A percentile compares a stretch with the other conserved stretches of the same genome.
Evolutionary conservation across 208 protist species (phyloP).

Genomic region (Trypanosoma brucei): DNA sequence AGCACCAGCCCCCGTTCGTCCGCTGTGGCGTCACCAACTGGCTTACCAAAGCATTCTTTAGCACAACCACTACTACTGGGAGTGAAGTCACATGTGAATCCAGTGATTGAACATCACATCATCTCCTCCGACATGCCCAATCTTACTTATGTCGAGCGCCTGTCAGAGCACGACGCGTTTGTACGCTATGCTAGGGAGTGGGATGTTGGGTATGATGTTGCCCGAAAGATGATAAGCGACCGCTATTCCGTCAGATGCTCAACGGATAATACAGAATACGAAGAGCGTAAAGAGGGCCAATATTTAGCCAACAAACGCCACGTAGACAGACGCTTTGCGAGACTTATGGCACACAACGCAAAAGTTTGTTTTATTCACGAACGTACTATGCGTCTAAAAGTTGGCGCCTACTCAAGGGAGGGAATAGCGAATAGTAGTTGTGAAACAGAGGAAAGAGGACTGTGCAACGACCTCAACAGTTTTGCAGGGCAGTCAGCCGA

Average conservation of each 20-base stretch:
- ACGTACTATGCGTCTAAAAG: neutral
- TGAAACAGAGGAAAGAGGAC: conserved; percentile 3
- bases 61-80: neutral
- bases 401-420: neutral
- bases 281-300: neutral
- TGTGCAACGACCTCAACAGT: conserved; percentile 1
- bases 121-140: conserved; percentile 42
- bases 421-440: neutral
- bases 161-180: conserved; percentile 44
- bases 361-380: conserved; percentile 16
- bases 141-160: conserved; percentile 56
- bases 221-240: conserved; percentile 30
- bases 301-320: neutral
- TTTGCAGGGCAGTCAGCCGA: conserved; percentile 16
- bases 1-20: neutral
- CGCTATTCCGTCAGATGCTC: neutral
- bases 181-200: conserved; percentile 72
- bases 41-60: neutral
- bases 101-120: conserved; percentile 39
- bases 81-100: conserved; percentile 24
- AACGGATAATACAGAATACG: neutral
- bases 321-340: conserved; percentile 18
- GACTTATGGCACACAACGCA: conserved; percentile 26
- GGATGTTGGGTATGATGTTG: conserved; percentile 80
- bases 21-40: neutral